Base-by-base conservation (phyloP, 495 filamentous ascomycete species). In the Neurospora sp. region DNA sequence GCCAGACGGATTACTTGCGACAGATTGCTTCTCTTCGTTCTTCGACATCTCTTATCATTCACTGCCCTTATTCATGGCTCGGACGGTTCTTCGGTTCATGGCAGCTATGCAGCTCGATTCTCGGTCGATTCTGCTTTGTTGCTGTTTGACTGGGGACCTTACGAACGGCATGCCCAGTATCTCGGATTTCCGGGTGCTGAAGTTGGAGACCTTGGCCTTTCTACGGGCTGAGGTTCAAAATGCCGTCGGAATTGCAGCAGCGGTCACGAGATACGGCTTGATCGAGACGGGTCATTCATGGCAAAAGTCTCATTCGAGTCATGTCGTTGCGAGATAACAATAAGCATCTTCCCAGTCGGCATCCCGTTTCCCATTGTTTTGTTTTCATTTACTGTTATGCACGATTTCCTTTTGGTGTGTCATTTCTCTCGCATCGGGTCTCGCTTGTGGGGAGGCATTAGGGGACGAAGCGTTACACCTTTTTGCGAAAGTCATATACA, bases 391-490 rank as follows among this genome's bases (percentile, higher is more conserved):
- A 59, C 44, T 42, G 42, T 75, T 76, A 75, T 75, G 71, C 22
- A 76, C 77, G 12, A 61, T 72, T 74, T 75, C 69, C 39, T 68
- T 73, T 42, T 72, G 40, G 69, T 69, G 74, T 73, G 74, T 75
- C 75, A 74, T 73, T 74, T 74, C 74, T 74, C 75, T 76, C 77
- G 79, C 78, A 81, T 75, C 79, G 72, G 77, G 73, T 73, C 75
- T 76, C 79, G 79, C 82, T 82, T 80, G 81, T 81, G 81, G 81
- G 81, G 82, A 83, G 78, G 82, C 72, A 78, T 75, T 73, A 77
- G 77, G 79, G 78, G 79, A 79, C 45, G 76, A 77, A 75, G 75
- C 76, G 77, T 73, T 73, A 73, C 69, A 42, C 38, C 39, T 38
- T 37, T 37, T 5, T 37, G 16, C 20, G 20, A 40, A 59, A 38